Conservation (phyloP, 768 basidiomycete species). For the Serpula lacrymans region DNA sequence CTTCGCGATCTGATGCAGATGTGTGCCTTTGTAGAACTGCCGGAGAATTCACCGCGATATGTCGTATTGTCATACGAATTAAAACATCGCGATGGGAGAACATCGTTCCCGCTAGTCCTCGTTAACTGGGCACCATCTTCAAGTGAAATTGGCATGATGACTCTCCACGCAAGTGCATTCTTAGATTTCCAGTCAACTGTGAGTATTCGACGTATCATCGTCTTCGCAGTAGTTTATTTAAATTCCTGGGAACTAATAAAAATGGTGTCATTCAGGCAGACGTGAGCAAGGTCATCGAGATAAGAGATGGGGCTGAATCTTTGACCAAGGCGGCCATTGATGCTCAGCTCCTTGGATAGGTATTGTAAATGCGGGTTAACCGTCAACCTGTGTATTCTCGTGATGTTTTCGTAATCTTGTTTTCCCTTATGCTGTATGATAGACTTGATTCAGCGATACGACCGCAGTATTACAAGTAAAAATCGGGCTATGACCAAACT, state of each 20-base stretch:
- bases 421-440: too few relatives aligned
- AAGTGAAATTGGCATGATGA: constrained; percentile 71
- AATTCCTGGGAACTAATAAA: background rate
- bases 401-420: too few relatives aligned
- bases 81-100: constrained; percentile 75
- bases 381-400: too few relatives aligned
- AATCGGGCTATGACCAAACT: too few relatives aligned
- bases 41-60: constrained; percentile 84
- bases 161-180: constrained; percentile 81
- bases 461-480: too few relatives aligned
- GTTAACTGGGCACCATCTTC: constrained; percentile 85
- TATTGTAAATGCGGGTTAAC: too few relatives aligned
- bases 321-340: constrained; percentile 75
- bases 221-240: background rate
- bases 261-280: constrained; percentile 49
- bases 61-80: constrained; percentile 83
- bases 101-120: constrained; percentile 79
- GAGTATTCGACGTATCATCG: constrained; percentile 23
- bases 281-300: constrained; percentile 75
- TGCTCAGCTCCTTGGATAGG: too few relatives aligned
- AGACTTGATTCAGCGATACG: too few relatives aligned
- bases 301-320: constrained; percentile 77
- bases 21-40: constrained; percentile 56
- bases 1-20: constrained; percentile 1
- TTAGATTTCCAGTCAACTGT: constrained; percentile 79